Evolutionary conservation across 305 asterid species (phyloP).

Genomic region (Solanum hybrid): DNA sequence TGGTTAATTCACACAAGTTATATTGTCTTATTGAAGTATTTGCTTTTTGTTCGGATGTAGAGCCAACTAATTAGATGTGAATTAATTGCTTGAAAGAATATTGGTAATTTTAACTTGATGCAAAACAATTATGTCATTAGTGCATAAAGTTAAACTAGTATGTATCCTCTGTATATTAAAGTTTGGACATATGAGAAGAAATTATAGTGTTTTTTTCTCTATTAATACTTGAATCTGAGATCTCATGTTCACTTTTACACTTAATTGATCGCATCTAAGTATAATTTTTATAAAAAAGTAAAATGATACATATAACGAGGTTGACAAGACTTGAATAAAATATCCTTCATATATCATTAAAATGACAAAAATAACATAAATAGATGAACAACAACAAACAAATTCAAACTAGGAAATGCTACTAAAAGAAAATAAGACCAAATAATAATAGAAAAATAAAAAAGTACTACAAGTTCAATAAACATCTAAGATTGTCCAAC

Average conservation of each 20-base stretch:
- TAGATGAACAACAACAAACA: not conserved
- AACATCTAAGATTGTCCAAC: not conserved
- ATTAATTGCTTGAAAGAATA: too few relatives aligned
- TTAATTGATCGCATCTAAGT: not conserved
- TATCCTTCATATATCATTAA: not conserved
- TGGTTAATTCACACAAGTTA: not conserved
- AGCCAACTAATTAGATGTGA: not conserved
- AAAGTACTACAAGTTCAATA: not conserved
- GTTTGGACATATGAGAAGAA: not conserved
- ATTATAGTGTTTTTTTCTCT: not conserved
- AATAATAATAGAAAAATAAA: too few relatives aligned
- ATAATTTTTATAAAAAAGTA: not conserved
- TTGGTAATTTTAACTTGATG: too few relatives aligned
- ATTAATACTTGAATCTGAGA: not conserved
- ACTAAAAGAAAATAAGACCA: not conserved
- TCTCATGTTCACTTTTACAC: too few relatives aligned
- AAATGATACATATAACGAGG: not conserved
- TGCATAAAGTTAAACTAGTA: not conserved
- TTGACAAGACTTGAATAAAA: not conserved
- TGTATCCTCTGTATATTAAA: not conserved
- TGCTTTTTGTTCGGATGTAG: too few relatives aligned
- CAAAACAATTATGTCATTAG: too few relatives aligned
- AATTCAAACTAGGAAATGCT: not conserved
- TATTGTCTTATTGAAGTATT: not conserved
- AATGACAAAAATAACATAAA: not conserved